These are phyloP conservation scores for Colletotrichum sansevieriae DNA, from an alignment of 2,329 filamentous ascomycete species.

Conservation along the genomic window DNA sequence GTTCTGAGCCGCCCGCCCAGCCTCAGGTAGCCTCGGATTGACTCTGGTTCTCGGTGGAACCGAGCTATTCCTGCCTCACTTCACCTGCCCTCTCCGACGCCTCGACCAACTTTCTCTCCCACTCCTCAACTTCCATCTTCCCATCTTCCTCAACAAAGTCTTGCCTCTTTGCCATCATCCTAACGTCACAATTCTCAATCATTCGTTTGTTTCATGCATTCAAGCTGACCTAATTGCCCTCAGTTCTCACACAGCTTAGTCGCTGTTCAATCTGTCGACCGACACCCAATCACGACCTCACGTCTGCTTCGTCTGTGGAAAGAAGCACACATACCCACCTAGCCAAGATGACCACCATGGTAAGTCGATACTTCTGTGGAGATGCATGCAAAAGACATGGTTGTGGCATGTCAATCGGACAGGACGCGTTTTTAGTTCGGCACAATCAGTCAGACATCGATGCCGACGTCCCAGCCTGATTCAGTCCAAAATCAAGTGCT, in stretches of 20 bases:
- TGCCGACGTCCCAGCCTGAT: too few species aligned
- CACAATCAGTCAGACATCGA: too few species aligned
- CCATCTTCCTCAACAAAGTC: slow-evolving; percentile 40
- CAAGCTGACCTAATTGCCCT: slow-evolving; percentile 1
- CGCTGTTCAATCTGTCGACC: not conserved
- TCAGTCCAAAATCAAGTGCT: too few species aligned
- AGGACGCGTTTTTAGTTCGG: too few species aligned
- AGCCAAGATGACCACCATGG: slow-evolving; percentile 65
- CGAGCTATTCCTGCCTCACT: slow-evolving; percentile 38
- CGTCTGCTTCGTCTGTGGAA: slow-evolving; percentile 32
- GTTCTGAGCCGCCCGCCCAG: slow-evolving; percentile 15
- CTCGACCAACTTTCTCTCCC: slow-evolving; percentile 20
- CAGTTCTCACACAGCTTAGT: not conserved
- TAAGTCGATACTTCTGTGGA: slow-evolving; percentile 48
- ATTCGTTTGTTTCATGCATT: slow-evolving; percentile 11
- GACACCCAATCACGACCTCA: not conserved
- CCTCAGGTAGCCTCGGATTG: slow-evolving; percentile 28
- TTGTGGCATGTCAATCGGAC: too few species aligned
- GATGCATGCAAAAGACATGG: not conserved
- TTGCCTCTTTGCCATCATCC: slow-evolving; percentile 26
- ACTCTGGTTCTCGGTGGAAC: slow-evolving; percentile 23
- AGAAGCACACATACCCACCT: slow-evolving; percentile 38
- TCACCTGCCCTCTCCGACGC: slow-evolving; percentile 17
- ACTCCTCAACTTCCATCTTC: slow-evolving; percentile 41
- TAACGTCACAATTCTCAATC: slow-evolving; percentile 13